Evolutionary conservation across 2,329 filamentous ascomycete species (phyloP).

Genomic region (Epichloe gansuensis): DNA sequence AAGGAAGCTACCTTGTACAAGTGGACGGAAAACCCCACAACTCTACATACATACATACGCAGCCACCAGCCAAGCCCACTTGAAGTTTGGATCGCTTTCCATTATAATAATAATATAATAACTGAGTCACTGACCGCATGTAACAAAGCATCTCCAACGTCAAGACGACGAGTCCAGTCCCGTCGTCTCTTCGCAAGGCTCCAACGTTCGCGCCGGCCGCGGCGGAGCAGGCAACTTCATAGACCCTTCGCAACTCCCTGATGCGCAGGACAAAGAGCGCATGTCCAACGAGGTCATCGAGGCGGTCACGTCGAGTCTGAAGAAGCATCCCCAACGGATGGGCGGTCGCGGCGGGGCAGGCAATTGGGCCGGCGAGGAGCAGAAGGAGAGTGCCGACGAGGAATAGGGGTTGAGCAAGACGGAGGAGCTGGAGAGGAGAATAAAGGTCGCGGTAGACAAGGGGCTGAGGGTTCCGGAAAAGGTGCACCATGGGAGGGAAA

Average conservation of each 20-base stretch:
- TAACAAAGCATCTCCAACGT: conserved; percentile 25
- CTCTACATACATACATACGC: neutral
- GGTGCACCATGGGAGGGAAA: conserved; percentile 24
- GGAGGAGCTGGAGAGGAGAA: conserved; percentile 29
- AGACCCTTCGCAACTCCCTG: conserved; percentile 22
- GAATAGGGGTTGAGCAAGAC: conserved; percentile 17
- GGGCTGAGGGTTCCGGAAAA: conserved; percentile 33
- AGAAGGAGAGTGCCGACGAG: conserved; percentile 13
- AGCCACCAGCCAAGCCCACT: no score
- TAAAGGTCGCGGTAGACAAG: conserved; percentile 33
- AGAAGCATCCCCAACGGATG: conserved; percentile 12
- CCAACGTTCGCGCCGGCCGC: conserved; percentile 4
- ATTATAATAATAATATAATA: no score
- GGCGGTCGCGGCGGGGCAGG: conserved; percentile 44
- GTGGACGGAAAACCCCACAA: neutral
- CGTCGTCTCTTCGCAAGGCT: conserved; percentile 9
- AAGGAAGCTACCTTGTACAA: neutral
- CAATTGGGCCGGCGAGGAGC: conserved; percentile 30
- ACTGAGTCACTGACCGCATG: no score
- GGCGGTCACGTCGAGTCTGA: conserved; percentile 20
- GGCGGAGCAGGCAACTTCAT: conserved; percentile 49
- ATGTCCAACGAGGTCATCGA: conserved; percentile 21
- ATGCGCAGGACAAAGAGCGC: conserved; percentile 20
- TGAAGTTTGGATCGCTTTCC: no score
- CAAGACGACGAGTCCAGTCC: conserved; percentile 14